Evolutionary conservation across 2,329 filamentous ascomycete genomes (phyloP), one percentile per base, ranked within the genome.

Genomic region (Trichoderma hamatum): DNA sequence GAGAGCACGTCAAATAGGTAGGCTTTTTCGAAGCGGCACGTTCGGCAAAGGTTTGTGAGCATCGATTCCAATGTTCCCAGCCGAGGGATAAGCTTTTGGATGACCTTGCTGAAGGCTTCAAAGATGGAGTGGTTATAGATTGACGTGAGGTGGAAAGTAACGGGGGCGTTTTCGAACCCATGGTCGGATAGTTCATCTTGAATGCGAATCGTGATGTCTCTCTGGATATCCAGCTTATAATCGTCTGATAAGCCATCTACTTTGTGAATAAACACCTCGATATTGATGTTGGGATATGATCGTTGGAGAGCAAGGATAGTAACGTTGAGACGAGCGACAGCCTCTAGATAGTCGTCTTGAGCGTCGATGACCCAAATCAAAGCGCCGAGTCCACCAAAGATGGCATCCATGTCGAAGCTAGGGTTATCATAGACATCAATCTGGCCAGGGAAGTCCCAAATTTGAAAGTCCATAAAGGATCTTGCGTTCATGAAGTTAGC

Each of bases 91-190:
- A 99, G 87, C 80, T 97, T 97, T 80, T 99, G 96, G 72, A 99
- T 97, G 72, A 99, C 95, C 80, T 97, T 97, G 83, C 91, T 95
- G 79, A 99, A 97, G 61, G 96, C 96, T 81, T 99, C 96, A 78
- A 98, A 99, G 76, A 97, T 97, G 75, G 92, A 96, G 81, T 97
- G 95, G 79, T 99, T 96, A 84, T 98, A 99, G 78, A 99, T 99
- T 77, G 92, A 96, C 16, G 96, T 99, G 69, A 97, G 89, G 79
- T 99, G 95, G 81, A 97, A 99, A 70, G 92, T 94, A 72, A 99
- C 92, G 1, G 93, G 93, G 1, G 94, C 93, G 76, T 97, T 97
- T 77, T 97, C 95, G 77, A 97, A 93, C 14, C 94, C 95, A 70
- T 93, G 89, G 78, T 99, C 96, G 13, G 91, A 95, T 36, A 99